Conservation (phyloP, 805 yeast genomes). For the Candida silvicultrix region DNA sequence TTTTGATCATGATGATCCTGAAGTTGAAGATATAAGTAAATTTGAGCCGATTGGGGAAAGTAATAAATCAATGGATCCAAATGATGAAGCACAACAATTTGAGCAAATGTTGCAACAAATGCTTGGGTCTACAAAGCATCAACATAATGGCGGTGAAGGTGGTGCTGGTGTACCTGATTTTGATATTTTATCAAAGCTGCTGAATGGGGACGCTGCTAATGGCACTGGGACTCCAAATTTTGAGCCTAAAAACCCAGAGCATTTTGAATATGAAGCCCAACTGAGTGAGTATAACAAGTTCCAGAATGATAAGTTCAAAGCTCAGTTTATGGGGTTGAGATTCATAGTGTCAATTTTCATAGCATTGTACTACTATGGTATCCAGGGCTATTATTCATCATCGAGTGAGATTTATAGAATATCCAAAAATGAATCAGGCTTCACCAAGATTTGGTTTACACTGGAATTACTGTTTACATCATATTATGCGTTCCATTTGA, state of each 20-base stretch:
- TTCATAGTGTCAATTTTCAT: conserved; percentile 2
- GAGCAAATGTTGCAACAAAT: conserved; percentile 15
- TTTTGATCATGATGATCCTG: conserved; percentile 10
- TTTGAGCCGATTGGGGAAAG: conserved; percentile 1
- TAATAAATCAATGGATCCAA: conserved; percentile 1
- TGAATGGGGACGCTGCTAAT: not conserved
- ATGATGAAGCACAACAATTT: conserved; percentile 13
- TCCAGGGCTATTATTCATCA: conserved; percentile 7
- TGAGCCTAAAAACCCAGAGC: not conserved
- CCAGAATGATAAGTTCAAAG: conserved; percentile 17
- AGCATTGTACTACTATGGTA: conserved; percentile 2
- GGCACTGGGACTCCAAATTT: not conserved
- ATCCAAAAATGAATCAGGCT: conserved; percentile 3
- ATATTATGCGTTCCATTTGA: conserved; percentile 9
- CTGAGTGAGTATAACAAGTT: conserved; percentile 10
- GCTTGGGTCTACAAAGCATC: conserved; percentile 10
- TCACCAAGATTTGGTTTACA: conserved; percentile 12
- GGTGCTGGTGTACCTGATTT: conserved; percentile 8
- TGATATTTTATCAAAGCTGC: conserved; percentile 8
- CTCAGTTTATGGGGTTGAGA: conserved; percentile 14
- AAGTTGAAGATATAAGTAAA: conserved; percentile 9
- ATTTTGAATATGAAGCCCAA: conserved; percentile 5
- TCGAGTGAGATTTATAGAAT: conserved; percentile 6
- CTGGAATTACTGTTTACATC: conserved; percentile 16
- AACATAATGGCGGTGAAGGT: conserved; percentile 1